phyloP scores from a whole-genome alignment of 2,329 filamentous ascomycete genomes.

The Fusarium hainanense region DNA sequence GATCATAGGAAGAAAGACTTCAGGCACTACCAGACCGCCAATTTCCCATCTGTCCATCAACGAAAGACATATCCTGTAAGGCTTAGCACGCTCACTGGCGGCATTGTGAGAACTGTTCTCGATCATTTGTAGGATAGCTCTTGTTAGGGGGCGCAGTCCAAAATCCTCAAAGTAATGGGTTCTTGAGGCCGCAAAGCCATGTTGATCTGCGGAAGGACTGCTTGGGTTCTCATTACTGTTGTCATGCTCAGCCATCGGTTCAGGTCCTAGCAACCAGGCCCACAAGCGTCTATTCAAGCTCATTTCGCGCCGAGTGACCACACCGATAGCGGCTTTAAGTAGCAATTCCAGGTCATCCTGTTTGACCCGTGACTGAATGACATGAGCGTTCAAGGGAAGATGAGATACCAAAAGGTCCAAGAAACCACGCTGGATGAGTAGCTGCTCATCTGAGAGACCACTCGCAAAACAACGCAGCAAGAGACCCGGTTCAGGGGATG shows the following conservation, averaged over 20 bases:
- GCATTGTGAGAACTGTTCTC: conserved; percentile 51
- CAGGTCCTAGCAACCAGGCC: conserved; percentile 93
- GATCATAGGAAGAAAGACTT: conserved; percentile 88
- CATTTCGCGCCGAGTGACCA: conserved; percentile 93
- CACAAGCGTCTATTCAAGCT: conserved; percentile 94
- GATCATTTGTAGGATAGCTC: conserved; percentile 82
- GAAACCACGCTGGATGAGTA: conserved; percentile 93
- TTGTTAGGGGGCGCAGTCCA: conserved; percentile 79
- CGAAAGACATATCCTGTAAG: conserved; percentile 91
- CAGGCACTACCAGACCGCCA: conserved; percentile 86
- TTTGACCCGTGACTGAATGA: conserved; percentile 81
- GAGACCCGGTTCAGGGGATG: conserved; percentile 90
- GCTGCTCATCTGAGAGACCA: conserved; percentile 85
- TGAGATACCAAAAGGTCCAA: conserved; percentile 92
- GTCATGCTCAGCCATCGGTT: conserved; percentile 63
- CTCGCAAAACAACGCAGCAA: conserved; percentile 92
- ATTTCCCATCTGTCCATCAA: conserved; percentile 99
- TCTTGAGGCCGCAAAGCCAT: conserved; percentile 64
- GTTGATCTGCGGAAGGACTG: conserved; percentile 56
- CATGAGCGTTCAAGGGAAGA: conserved; percentile 83
- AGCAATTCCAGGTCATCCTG: conserved; percentile 82
- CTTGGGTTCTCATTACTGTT: conserved; percentile 58
- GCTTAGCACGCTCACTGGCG: conserved; percentile 75
- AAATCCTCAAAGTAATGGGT: conserved; percentile 86
- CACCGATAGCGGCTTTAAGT: conserved; percentile 83